Percentiles rank a stretch among this genome's conserved stretches.
These are phyloP conservation scores for Cercospora canescens DNA, from an alignment of 2,329 filamentous ascomycete species.

Conservation along the genomic window DNA sequence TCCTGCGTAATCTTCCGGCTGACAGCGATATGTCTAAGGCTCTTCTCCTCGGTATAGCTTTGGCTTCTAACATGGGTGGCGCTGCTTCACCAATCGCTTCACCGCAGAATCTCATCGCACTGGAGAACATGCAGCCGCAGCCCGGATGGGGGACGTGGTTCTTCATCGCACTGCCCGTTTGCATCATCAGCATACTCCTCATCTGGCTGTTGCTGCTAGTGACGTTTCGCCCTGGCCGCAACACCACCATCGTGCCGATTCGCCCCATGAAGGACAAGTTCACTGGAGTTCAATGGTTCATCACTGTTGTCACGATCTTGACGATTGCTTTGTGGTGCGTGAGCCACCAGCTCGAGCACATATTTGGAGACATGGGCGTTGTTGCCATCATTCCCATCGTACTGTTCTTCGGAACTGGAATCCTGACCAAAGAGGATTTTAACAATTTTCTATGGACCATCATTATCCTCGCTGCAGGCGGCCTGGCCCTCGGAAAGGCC, in stretches of 20 bases:
- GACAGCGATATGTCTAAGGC: constrained; percentile 95
- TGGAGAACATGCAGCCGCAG: constrained; percentile 90
- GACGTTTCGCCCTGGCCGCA: constrained; percentile 80
- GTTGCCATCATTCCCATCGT: constrained; percentile 95
- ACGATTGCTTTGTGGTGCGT: constrained; percentile 94
- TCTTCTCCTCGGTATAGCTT: constrained; percentile 89
- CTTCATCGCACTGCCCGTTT: constrained; percentile 91
- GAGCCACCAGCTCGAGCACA: constrained; percentile 79
- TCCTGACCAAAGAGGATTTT: constrained; percentile 97
- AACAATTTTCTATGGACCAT: constrained; percentile 99
- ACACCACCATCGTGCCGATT: constrained; percentile 88
- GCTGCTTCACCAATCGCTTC: constrained; percentile 97
- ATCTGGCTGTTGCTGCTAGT: constrained; percentile 87
- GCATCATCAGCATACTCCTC: constrained; percentile 79
- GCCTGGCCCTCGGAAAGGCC: constrained; percentile 86
- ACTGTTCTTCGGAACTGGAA: constrained; percentile 93
- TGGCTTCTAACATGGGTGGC: constrained; percentile 93
- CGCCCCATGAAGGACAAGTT: constrained; percentile 86
- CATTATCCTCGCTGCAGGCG: constrained; percentile 94
- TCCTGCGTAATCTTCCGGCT: constrained; percentile 86
- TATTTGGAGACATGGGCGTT: constrained; percentile 98
- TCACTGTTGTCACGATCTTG: constrained; percentile 74
- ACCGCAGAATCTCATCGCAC: constrained; percentile 93
- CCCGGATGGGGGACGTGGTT: constrained; percentile 97
- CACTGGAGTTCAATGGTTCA: constrained; percentile 88